phyloP scores from a whole-genome alignment of 2,329 filamentous ascomycete species.

The Fusarium sp. region DNA sequence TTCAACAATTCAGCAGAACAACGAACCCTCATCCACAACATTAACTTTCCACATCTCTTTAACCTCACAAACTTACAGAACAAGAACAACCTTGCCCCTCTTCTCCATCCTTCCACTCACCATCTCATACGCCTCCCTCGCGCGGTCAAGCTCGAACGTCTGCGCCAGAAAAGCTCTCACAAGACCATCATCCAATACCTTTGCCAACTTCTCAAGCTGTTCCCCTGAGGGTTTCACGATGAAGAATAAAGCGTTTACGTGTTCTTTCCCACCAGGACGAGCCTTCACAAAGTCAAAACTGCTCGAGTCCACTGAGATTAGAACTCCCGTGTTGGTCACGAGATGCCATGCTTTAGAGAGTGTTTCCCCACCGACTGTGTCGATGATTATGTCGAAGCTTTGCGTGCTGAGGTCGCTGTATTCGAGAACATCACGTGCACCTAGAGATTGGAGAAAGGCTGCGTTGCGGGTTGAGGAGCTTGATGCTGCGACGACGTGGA shows the following conservation, averaged over 20 bases:
- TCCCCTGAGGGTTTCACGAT: not conserved
- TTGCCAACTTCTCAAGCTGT: not conserved
- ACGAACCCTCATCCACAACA: not conserved
- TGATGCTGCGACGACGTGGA: slow-evolving; percentile 46
- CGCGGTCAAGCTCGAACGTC: slow-evolving; percentile 1
- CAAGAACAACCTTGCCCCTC: slow-evolving; percentile 15
- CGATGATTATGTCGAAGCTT: slow-evolving; percentile 45
- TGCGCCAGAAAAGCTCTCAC: slow-evolving; percentile 15
- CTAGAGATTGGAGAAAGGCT: slow-evolving; percentile 31
- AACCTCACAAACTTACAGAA: fast-evolving
- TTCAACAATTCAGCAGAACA: not conserved
- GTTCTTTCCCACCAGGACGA: not conserved
- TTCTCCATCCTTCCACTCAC: slow-evolving; percentile 10
- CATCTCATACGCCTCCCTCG: not conserved
- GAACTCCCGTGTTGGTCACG: slow-evolving; percentile 37
- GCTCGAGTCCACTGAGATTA: slow-evolving; percentile 32
- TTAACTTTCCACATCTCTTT: not conserved
- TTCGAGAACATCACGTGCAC: slow-evolving; percentile 42
- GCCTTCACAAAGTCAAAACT: slow-evolving; percentile 7
- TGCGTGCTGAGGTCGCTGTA: slow-evolving; percentile 12
- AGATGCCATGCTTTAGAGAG: slow-evolving; percentile 45
- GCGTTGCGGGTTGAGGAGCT: slow-evolving; percentile 33
- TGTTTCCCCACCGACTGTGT: slow-evolving; percentile 46
- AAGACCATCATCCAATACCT: not conserved
- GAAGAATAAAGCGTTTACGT: slow-evolving; percentile 2